These are phyloP conservation scores for Neurospora sp. DNA, from an alignment of 495 filamentous ascomycete species.

Conservation along the genomic window DNA sequence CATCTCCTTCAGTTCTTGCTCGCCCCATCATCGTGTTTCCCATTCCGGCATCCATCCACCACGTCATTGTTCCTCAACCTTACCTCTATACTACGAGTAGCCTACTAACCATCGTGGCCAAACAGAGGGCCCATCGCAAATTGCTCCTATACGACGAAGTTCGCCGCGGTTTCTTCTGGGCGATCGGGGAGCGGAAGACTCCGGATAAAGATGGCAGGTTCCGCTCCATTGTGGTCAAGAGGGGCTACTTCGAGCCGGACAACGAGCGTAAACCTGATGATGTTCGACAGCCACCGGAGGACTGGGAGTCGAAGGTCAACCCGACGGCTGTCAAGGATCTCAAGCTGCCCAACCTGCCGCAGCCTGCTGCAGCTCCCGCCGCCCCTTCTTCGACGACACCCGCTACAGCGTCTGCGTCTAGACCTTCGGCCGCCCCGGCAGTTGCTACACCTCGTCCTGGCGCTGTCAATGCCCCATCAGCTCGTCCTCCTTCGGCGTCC, in stretches of 20 bases:
- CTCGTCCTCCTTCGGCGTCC: background rate
- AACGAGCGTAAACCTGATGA: background rate
- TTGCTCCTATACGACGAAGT: conserved; percentile 13
- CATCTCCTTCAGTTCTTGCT: background rate
- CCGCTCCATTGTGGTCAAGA: conserved; percentile 9
- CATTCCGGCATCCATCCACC: background rate
- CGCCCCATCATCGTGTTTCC: background rate
- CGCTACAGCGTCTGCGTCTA: background rate
- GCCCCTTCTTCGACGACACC: background rate
- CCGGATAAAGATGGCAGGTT: background rate
- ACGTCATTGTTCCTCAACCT: background rate
- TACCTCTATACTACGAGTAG: background rate
- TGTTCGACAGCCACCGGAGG: background rate
- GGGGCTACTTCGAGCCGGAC: conserved; percentile 1
- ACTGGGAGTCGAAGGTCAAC: background rate
- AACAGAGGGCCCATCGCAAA: conserved; percentile 7
- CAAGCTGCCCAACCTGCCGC: background rate
- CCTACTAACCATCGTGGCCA: background rate
- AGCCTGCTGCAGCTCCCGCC: background rate
- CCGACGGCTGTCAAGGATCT: background rate
- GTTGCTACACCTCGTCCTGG: background rate
- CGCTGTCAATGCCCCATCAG: background rate
- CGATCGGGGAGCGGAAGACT: conserved; percentile 3
- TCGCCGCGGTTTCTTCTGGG: conserved; percentile 8
- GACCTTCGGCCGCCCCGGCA: background rate